Evolutionary conservation across 441 rosid genomes (phyloP).

Genomic region (Corymbia calophylla): DNA sequence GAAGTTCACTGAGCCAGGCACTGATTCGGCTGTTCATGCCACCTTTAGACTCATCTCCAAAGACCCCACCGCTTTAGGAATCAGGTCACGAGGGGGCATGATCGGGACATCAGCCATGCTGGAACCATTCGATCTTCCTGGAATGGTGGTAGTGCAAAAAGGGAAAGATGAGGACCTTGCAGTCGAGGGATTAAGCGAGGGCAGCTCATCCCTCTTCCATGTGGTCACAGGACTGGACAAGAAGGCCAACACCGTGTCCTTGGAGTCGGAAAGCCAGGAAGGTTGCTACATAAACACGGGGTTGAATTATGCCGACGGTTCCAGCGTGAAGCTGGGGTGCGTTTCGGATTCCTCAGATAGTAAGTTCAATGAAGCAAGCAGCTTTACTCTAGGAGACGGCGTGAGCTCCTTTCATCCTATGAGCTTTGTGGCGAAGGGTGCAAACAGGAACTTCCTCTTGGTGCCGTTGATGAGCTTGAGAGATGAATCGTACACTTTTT

Average conservation of each 20-base stretch:
- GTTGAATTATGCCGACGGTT: conserved; percentile 18
- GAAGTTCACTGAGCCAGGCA: conserved; percentile 39
- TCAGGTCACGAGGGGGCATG: conserved; percentile 3
- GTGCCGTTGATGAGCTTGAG: conserved; percentile 57
- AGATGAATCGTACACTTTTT: conserved; percentile 76
- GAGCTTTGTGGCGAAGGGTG: conserved; percentile 69
- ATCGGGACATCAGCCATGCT: conserved; percentile 52
- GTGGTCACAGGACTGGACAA: conserved; percentile 71
- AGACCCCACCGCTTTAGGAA: conserved; percentile 2
- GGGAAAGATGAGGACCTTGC: conserved; percentile 24
- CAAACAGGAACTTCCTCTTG: conserved; percentile 50
- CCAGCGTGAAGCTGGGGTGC: conserved; percentile 44
- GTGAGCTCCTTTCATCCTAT: conserved; percentile 49
- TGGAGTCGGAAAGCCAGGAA: conserved; percentile 36
- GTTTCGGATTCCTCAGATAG: conserved; percentile 18
- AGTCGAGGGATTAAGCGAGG: conserved; percentile 16
- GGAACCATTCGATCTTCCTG: conserved; percentile 81
- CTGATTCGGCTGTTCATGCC: conserved; percentile 45
- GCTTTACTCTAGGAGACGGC: conserved; percentile 48
- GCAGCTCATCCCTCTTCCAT: conserved; percentile 32
- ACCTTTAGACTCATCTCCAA: conserved; percentile 59
- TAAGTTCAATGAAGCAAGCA: conserved; percentile 38
- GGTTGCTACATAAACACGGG: conserved; percentile 63
- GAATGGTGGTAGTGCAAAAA: conserved; percentile 45
- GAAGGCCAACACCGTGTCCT: conserved; percentile 38